Percentiles rank a stretch among this genome's conserved stretches.
phyloP scores from a whole-genome alignment of 108 stramenopile species.

The Poteriospumella lacustris region DNA sequence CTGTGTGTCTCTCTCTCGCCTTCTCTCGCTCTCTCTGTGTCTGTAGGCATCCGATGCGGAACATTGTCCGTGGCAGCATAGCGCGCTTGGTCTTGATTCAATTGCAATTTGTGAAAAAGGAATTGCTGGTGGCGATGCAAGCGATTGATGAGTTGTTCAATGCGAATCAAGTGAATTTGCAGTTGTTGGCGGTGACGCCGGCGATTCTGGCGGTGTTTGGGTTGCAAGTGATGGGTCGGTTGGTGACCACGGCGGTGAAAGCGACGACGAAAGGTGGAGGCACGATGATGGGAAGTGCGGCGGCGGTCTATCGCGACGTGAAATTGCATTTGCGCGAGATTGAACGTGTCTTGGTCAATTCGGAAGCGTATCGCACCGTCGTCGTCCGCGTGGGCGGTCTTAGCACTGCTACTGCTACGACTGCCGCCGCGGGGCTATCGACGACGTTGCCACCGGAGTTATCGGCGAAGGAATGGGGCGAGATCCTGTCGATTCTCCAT shows the following conservation, averaged over 20 bases:
- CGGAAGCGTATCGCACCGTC: neutral
- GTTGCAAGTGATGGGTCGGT: slow-evolving; percentile 5
- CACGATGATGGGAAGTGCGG: neutral
- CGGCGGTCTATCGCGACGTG: slow-evolving; percentile 12
- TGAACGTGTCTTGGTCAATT: slow-evolving; percentile 28
- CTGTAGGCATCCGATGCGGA: slow-evolving; percentile 15
- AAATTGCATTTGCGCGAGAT: slow-evolving; percentile 13
- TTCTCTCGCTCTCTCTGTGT: neutral
- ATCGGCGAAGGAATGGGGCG: neutral
- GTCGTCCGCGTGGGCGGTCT: neutral
- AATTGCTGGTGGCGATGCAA: slow-evolving; percentile 39
- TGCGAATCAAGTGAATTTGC: slow-evolving; percentile 39
- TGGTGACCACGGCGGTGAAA: neutral
- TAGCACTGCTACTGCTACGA: neutral
- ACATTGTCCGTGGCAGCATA: slow-evolving; percentile 29
- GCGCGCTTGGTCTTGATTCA: slow-evolving; percentile 40
- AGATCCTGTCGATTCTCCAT: slow-evolving; percentile 21
- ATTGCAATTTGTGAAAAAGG: slow-evolving; percentile 42
- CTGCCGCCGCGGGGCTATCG: neutral
- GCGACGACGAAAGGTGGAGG: neutral
- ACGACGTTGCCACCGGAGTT: neutral
- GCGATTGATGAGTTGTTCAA: slow-evolving; percentile 38
- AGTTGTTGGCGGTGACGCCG: slow-evolving; percentile 29
- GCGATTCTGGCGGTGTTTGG: slow-evolving; percentile 29
- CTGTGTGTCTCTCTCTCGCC: no score